Percentiles rank a stretch among this genome's conserved stretches.
phyloP scores from a whole-genome alignment of 495 filamentous ascomycete species.

The Penicillium desertorum region DNA sequence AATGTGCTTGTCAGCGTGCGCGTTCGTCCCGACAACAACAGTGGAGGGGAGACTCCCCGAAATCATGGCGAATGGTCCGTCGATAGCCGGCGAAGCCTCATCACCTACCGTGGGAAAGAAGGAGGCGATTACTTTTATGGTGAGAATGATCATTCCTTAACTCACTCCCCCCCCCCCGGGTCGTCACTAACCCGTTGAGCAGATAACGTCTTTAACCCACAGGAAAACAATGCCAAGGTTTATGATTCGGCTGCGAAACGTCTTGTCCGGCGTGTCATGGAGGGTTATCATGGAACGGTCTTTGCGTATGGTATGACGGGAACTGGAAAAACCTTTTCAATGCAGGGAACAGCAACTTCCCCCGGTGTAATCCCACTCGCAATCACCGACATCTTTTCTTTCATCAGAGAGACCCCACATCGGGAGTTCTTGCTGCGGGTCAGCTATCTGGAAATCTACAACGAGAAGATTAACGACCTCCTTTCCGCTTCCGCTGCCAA shows the following conservation, averaged over 20 bases:
- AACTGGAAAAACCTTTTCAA: slow-evolving; percentile 97
- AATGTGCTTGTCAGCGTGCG: slow-evolving; percentile 96
- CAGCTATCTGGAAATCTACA: slow-evolving; percentile 98
- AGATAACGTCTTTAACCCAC: slow-evolving; percentile 94
- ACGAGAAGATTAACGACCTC: slow-evolving; percentile 95
- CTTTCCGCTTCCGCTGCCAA: slow-evolving; percentile 65
- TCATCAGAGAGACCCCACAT: slow-evolving; percentile 93
- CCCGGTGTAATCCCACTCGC: slow-evolving; percentile 96
- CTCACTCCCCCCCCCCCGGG: not conserved
- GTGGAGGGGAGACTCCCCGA: slow-evolving; percentile 56
- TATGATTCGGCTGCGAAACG: slow-evolving; percentile 94
- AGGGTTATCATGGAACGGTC: slow-evolving; percentile 97
- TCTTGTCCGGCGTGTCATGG: slow-evolving; percentile 94
- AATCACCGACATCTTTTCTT: slow-evolving; percentile 98
- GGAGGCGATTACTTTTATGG: slow-evolving; percentile 92
- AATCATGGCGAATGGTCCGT: slow-evolving; percentile 88
- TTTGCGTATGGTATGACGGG: slow-evolving; percentile 99
- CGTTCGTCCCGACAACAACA: slow-evolving; percentile 75
- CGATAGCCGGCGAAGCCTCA: slow-evolving; percentile 76
- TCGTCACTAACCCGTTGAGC: slow-evolving; percentile 12
- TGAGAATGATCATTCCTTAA: slow-evolving; percentile 41
- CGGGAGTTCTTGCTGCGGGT: slow-evolving; percentile 94
- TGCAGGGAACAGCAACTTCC: slow-evolving; percentile 97
- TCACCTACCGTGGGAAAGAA: slow-evolving; percentile 83
- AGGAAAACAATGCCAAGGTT: slow-evolving; percentile 89